Evolutionary conservation across 768 basidiomycete genomes (phyloP).

Genomic region (Boletus tomentosulus): DNA sequence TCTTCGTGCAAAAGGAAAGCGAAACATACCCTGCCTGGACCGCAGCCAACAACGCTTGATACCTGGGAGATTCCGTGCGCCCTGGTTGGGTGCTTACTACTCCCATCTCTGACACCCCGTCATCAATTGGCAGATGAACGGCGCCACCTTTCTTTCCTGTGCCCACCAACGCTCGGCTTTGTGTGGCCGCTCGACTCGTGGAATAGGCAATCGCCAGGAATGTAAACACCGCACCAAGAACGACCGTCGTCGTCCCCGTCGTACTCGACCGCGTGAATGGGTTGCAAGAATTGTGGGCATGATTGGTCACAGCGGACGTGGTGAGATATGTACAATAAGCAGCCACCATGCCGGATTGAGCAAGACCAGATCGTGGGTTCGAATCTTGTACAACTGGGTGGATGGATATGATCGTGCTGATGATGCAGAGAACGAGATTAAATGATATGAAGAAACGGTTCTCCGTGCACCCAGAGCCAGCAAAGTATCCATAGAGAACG

Average conservation of each 20-base stretch:
- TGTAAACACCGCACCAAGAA: slow-evolving; percentile 92
- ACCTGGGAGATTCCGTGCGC: slow-evolving; percentile 80
- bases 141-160: slow-evolving; percentile 58
- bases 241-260: slow-evolving; percentile 80
- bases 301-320: slow-evolving; percentile 90
- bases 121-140: slow-evolving; percentile 59
- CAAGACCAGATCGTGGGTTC: slow-evolving; percentile 92
- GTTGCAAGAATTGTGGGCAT: slow-evolving; percentile 83
- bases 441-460: slow-evolving; percentile 98
- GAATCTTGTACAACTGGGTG: slow-evolving; percentile 85
- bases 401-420: slow-evolving; percentile 79
- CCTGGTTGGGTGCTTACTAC: slow-evolving; percentile 82
- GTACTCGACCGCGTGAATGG: slow-evolving; percentile 69
- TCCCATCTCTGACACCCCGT: slow-evolving; percentile 58
- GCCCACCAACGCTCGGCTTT: slow-evolving; percentile 86
- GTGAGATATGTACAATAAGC: slow-evolving; percentile 96
- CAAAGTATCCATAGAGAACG: slow-evolving; percentile 89
- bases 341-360: slow-evolving; percentile 95
- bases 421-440: slow-evolving; percentile 77
- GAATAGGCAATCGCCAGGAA: slow-evolving; percentile 99
- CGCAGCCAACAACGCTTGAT: slow-evolving; percentile 91
- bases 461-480: slow-evolving; percentile 77
- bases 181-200: slow-evolving; percentile 92
- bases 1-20: not conserved
- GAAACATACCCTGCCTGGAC: slow-evolving; percentile 84